Evolutionary conservation across 169 alveolate species (phyloP), one percentile per base, ranked within the genome.

Genomic region (Plasmodium reichenowi): DNA sequence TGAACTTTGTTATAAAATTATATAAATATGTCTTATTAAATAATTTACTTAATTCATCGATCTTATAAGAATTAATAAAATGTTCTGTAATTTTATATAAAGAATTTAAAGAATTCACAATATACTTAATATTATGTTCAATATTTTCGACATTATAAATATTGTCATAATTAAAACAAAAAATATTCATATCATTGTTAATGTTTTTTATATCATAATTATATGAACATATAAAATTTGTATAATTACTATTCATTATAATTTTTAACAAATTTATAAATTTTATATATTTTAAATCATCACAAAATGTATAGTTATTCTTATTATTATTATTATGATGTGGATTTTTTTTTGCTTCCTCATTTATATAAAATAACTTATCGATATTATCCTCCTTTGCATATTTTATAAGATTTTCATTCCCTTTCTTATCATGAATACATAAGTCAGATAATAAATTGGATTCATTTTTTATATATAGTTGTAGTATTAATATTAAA

Each of bases 61-160:
- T 20, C n/a, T 32, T 22, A 9, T 17, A 83, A 9, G 45, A 20
- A 15, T 1, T 50, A 83, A 68, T 68, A 3, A 68, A 17, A 50
- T 83, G 83, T 1, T 83, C 70, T 12, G 70, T 20, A 47, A 83
- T 58, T 38, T 83, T 83, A 54, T 83, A 83, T 24, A 63, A 38
- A 2, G 91, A 83, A 72, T 83, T 83, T 7, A 83, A 54, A 43
- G 59, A 52, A 48, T 83, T 83, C 24, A 83, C 91, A n/a, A 83
- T 58, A 43, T 29, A 83, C 15, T 83, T 83, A 43, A 83, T 83
- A 26, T 83, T 83, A 2, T 43, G 17, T 24, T 59, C 22, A 45
- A 78, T 47, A 12, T 63, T 78, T 26, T 48, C 17, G 3, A 50
- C 43, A 66, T 60, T 20, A 47, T 64, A 78, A 3, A 50, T 52